These are phyloP conservation scores for Astrocystis sublimbata DNA, from an alignment of 495 filamentous ascomycete genomes.

Conservation along the genomic window DNA sequence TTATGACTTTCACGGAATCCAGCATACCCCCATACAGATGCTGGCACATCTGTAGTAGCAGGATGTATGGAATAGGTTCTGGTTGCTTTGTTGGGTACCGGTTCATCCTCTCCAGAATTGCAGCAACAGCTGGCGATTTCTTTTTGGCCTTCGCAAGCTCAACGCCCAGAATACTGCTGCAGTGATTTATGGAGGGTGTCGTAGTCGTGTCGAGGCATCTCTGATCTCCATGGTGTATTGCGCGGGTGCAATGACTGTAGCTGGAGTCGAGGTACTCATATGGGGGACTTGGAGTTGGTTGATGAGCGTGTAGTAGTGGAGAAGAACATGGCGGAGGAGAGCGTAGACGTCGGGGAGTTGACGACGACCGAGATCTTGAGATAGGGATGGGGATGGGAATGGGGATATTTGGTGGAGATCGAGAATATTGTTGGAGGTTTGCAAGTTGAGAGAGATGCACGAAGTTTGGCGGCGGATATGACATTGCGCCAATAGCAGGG, in stretches of 20 bases:
- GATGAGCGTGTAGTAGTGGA: conserved; percentile 5
- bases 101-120: background rate
- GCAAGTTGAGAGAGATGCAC: background rate
- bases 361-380: conserved; percentile 1
- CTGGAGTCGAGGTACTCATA: background rate
- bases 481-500: conserved; percentile 8
- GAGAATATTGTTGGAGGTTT: conserved; percentile 12
- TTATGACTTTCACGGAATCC: background rate
- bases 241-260: background rate
- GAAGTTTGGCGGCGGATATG: background rate
- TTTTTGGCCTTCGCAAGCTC: conserved; percentile 10
- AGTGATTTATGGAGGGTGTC: background rate
- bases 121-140: background rate
- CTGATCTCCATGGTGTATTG: background rate
- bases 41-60: conserved; percentile 14
- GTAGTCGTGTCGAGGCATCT: background rate
- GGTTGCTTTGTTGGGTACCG: conserved; percentile 2
- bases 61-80: background rate
- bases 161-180: background rate
- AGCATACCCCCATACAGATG: conserved; percentile 10
- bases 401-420: background rate
- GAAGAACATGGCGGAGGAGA: conserved; percentile 10
- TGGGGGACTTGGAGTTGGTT: background rate
- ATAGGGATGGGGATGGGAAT: background rate
- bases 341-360: background rate